Conservation (phyloP, 306 rosid genomes). For the Hippophae rhamnoides region DNA sequence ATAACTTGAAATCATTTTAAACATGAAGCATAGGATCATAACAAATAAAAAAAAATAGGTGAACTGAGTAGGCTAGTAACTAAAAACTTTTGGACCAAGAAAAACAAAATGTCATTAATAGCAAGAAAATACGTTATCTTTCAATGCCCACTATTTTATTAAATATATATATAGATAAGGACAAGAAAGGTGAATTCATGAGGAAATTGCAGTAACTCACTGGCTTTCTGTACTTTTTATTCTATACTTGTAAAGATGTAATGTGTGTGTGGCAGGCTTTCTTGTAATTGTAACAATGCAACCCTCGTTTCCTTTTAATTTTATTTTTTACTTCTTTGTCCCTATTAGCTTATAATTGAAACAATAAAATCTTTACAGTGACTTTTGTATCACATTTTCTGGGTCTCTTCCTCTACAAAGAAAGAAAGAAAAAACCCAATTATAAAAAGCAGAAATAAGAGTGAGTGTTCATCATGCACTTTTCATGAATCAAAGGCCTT, state of each 20-base stretch:
- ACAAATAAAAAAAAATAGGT: too few relatives aligned
- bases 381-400: too few relatives aligned
- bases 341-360: background rate
- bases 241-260: conserved; percentile 18
- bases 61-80: too few relatives aligned
- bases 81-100: conserved; percentile 22
- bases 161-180: background rate
- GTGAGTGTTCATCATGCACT: conserved; percentile 35
- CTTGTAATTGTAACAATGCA: conserved; percentile 53
- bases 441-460: background rate
- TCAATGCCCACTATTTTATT: conserved; percentile 12
- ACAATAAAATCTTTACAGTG: background rate
- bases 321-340: conserved; percentile 18
- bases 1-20: too few relatives aligned
- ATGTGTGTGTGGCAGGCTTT: conserved; percentile 21
- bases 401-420: too few relatives aligned
- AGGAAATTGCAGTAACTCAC: conserved; percentile 46
- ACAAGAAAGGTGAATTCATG: conserved; percentile 59
- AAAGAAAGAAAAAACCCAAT: too few relatives aligned
- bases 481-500: conserved; percentile 38
- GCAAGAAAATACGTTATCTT: conserved; percentile 15
- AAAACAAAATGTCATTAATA: conserved; percentile 40
- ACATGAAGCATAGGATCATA: too few relatives aligned
- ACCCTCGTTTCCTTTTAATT: conserved; percentile 12
- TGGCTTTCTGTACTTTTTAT: conserved; percentile 42